A percentile compares a stretch with the other conserved stretches of the same genome.
phyloP scores from a whole-genome alignment of 2,329 filamentous ascomycete genomes.

The Cladosporium sp. region DNA sequence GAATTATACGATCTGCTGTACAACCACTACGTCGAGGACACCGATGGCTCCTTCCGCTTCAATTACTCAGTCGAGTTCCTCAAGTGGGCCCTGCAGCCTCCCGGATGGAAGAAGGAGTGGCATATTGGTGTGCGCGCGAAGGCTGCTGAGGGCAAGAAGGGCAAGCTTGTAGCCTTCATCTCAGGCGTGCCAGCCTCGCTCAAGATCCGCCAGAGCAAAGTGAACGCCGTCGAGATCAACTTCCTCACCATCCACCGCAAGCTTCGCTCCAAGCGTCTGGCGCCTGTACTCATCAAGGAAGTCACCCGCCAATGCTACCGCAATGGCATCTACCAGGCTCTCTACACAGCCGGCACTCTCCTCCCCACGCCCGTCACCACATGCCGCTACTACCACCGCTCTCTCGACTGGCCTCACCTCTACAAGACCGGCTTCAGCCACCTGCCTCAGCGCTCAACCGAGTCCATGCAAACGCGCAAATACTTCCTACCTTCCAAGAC shows the following conservation, averaged over 20 bases:
- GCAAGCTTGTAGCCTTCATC: slow-evolving; percentile 92
- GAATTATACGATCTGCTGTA: slow-evolving; percentile 91
- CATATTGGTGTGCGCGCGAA: slow-evolving; percentile 85
- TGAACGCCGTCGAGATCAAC: slow-evolving; percentile 90
- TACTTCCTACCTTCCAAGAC: slow-evolving; percentile 79
- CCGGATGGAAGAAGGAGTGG: slow-evolving; percentile 92
- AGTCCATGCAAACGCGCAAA: slow-evolving; percentile 78
- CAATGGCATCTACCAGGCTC: slow-evolving; percentile 84
- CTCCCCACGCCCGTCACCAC: slow-evolving; percentile 90
- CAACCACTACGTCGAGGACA: slow-evolving; percentile 95
- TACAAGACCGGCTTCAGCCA: slow-evolving; percentile 94
- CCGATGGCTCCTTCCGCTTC: slow-evolving; percentile 96
- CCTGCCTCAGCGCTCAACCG: slow-evolving; percentile 79
- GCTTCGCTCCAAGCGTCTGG: slow-evolving; percentile 85
- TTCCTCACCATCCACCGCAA: slow-evolving; percentile 99
- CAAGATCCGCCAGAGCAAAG: slow-evolving; percentile 71
- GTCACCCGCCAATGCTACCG: slow-evolving; percentile 91
- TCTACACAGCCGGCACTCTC: slow-evolving; percentile 91
- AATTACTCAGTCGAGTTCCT: slow-evolving; percentile 89
- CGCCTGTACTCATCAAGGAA: slow-evolving; percentile 95
- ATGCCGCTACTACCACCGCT: slow-evolving; percentile 91
- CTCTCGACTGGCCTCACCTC: slow-evolving; percentile 93
- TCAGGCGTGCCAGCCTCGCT: slow-evolving; percentile 86
- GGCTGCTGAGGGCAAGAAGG: slow-evolving; percentile 59
- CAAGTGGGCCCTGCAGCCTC: slow-evolving; percentile 91